phyloP scores from a whole-genome alignment of 169 alveolate species.

The Sarcocystis neurona region DNA sequence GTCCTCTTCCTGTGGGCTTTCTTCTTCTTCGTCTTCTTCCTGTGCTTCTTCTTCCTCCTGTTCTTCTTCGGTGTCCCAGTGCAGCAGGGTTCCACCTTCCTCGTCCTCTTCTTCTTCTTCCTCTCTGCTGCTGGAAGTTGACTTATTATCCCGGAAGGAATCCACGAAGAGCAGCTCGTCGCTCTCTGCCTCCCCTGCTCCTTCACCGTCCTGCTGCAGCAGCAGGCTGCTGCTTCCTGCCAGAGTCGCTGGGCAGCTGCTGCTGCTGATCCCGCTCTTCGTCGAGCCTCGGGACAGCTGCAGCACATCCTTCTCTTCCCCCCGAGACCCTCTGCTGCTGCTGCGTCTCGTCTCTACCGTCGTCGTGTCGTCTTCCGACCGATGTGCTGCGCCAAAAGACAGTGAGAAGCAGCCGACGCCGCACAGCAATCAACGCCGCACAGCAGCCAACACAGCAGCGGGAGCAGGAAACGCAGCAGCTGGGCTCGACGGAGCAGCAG shows the following conservation, averaged over 20 bases:
- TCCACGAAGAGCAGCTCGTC: not conserved
- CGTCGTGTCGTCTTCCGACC: slow-evolving; percentile 15
- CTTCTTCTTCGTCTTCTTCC: not conserved
- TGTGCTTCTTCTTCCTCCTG: not conserved
- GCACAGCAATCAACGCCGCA: too few relatives aligned
- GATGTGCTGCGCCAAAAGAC: not conserved
- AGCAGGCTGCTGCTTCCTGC: not conserved
- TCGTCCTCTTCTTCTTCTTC: not conserved
- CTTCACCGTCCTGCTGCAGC: not conserved
- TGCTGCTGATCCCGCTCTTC: too few relatives aligned
- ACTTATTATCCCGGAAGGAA: not conserved
- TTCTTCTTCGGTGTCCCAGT: too few relatives aligned
- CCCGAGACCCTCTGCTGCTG: not conserved
- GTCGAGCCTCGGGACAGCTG: too few relatives aligned
- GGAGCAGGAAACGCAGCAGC: not conserved
- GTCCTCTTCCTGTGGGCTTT: not conserved
- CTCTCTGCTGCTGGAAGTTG: not conserved
- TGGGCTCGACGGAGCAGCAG: too few relatives aligned
- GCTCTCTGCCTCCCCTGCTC: not conserved
- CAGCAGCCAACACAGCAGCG: not conserved
- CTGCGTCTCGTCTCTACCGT: not conserved
- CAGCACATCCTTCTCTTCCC: too few relatives aligned
- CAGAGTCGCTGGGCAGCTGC: not conserved
- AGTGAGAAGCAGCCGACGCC: too few relatives aligned
- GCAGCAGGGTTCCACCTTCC: not conserved